Percentiles rank a stretch among this genome's conserved stretches.
Conservation (phyloP, 2,329 filamentous ascomycete genomes). For the Coniosporium tulheliwenetii region DNA sequence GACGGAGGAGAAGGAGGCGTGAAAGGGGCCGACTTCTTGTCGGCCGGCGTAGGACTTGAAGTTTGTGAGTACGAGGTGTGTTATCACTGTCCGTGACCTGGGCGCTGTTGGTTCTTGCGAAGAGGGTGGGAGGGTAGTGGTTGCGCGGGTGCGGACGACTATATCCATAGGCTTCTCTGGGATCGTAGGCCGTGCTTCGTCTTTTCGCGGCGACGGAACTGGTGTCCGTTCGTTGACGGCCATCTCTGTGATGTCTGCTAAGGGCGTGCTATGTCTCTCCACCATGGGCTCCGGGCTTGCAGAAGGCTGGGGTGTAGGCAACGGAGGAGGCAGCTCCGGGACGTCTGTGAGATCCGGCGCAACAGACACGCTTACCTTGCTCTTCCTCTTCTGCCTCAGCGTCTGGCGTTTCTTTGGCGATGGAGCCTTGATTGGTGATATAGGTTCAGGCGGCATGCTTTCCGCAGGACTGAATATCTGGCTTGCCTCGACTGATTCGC, state of each 20-base stretch:
- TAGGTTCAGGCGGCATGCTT: slow-evolving; percentile 31
- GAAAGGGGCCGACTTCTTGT: slow-evolving; percentile 92
- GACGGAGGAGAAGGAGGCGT: slow-evolving; percentile 92
- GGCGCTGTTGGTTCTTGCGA: slow-evolving; percentile 61
- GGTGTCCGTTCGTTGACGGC: slow-evolving; percentile 47
- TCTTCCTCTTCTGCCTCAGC: slow-evolving; percentile 28
- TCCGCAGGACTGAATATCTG: slow-evolving; percentile 44
- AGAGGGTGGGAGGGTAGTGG: slow-evolving; percentile 33
- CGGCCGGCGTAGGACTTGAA: slow-evolving; percentile 98
- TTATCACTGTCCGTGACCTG: slow-evolving; percentile 81
- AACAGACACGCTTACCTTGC: slow-evolving; percentile 5
- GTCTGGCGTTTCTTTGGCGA: slow-evolving; percentile 51
- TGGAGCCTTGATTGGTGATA: slow-evolving; percentile 38
- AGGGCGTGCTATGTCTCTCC: slow-evolving; percentile 37
- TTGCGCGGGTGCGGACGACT: slow-evolving; percentile 67
- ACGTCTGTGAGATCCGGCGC: slow-evolving; percentile 1
- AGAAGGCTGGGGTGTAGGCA: slow-evolving; percentile 31
- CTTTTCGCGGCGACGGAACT: slow-evolving; percentile 14
- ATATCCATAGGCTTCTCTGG: slow-evolving; percentile 90
- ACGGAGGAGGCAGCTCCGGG: slow-evolving; percentile 2
- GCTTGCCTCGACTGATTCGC: slow-evolving; percentile 42
- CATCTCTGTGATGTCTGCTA: slow-evolving; percentile 58
- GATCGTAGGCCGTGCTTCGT: slow-evolving; percentile 56
- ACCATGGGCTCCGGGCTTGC: slow-evolving; percentile 14
- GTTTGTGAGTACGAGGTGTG: slow-evolving; percentile 80